Evolutionary conservation across 1,139 yeast species (phyloP), one percentile per base, ranked within the genome.

Genomic region (Pichia sp.): DNA sequence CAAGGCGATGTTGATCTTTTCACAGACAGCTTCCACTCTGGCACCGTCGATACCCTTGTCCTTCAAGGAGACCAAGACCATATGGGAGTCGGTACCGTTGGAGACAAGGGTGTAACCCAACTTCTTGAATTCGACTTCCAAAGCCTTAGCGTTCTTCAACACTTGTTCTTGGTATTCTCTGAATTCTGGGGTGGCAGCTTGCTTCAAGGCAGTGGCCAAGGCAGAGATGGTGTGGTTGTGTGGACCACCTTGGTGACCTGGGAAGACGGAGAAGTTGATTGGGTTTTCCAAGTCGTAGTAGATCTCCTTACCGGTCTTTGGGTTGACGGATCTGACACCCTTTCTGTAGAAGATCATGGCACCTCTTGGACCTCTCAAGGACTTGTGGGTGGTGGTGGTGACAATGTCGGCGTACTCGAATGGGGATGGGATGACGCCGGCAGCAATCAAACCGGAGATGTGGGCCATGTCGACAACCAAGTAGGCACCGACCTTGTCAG

Each of bases 231-330:
- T 93, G 78, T 93, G 98, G 79, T 93, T 93, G 75, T 93, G 98
- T 64, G 99, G 99, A 72, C 99, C 99, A 79, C 99, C 99, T 79
- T 93, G 99, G 75, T 93, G 98, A 67, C 97, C 98, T 66, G 99
- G 99, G 92, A 93, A 93, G 61, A 93, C 98, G 9, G 97, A 91
- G 74, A 93, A 93, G 83, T 93, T 93, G 75, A 93, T 92, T 74
- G 89, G 89, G 73, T 85, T 85, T 77, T 93, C 99, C 73, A 93
- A 82, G 71, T 93, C 97, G 74, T 91, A 93, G 63, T 81, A 73
- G 60, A 87, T 77, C 75, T 91, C 95, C 73, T 87, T 87, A 64
- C 98, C 98, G 69, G 92, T 89, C 80, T 92, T 93, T 66, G 88
- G 84, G 77, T 87, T 88, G 64, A 85, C 81, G 52, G 89, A 84